Percentiles rank a stretch among this genome's conserved stretches.
Evolutionary conservation across 495 filamentous ascomycete genomes (phyloP).

Genomic region (Lasiosphaeris hirsuta): DNA sequence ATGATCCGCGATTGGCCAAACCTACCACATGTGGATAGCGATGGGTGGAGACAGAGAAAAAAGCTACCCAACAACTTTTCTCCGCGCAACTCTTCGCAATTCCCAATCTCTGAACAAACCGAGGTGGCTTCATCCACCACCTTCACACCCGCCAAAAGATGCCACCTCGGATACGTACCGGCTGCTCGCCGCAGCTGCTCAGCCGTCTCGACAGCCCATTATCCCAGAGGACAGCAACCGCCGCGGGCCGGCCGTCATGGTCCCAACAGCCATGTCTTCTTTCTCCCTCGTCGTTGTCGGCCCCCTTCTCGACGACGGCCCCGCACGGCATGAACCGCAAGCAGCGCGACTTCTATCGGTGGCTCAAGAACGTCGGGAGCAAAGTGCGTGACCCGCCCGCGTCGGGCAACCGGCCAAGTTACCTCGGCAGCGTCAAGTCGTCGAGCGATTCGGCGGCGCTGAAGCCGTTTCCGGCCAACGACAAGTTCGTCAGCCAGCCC

Average conservation of each 20-base stretch:
- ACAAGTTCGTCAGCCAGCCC: slow-evolving; percentile 62
- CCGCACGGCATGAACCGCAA: slow-evolving; percentile 13
- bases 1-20: background rate
- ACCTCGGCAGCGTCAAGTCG: background rate
- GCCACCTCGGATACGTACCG: slow-evolving; percentile 30
- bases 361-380: slow-evolving; percentile 4
- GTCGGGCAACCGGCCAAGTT: background rate
- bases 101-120: slow-evolving; percentile 4
- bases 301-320: slow-evolving; percentile 26
- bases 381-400: background rate
- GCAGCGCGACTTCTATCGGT: slow-evolving; percentile 17
- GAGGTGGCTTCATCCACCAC: slow-evolving; percentile 10
- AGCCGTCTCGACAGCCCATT: slow-evolving; percentile 17
- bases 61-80: background rate
- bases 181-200: slow-evolving; percentile 24
- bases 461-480: slow-evolving; percentile 74
- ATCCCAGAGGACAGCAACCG: background rate
- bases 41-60: background rate
- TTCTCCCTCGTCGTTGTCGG: slow-evolving; percentile 5
- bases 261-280: background rate
- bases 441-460: slow-evolving; percentile 2
- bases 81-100: background rate
- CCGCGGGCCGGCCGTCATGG: slow-evolving; percentile 9
- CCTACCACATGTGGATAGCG: background rate
- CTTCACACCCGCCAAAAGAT: slow-evolving; percentile 17